Base-by-base conservation (phyloP, 192 early-diverging fungal species). In the Bifiguratus adelaidae region DNA sequence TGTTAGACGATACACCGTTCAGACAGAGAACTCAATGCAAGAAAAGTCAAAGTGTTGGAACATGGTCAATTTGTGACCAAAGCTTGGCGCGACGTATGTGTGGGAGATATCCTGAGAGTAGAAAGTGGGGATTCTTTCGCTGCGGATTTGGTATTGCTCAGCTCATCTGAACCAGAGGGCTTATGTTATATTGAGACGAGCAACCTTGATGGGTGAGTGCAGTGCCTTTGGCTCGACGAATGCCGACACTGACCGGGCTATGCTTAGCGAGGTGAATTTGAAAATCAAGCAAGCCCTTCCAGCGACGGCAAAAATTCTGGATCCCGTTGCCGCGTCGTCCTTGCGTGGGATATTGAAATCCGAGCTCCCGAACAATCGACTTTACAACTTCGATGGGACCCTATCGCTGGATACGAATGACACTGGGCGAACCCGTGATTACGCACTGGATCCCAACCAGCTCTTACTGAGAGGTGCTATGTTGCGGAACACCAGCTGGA, bases 181-280 rank as follows among this genome's bases (percentile, higher is more conserved):
- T 72, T 96, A 63, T 91, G 88, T 61, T 98, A 98, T 53, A 92
- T 98, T 47, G 95, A 98, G 64, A 98, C 95, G 50, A 90, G 87
- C 54, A 96, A 96, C 63, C 70, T 98, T 41, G 95, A 98, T 58
- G 95, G 86, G 83, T 86, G 65, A 65, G 48, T 56, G 22, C 4
- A 29, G 25, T 41, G 3, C 1, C 24, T 28, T 25, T 30, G 3
- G 16, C n/a, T 18, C 5, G 11, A 15, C 3, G 16, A 1, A 5
- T 28, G 19, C 18, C 4, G 19, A 7, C n/a, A 7, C 21, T 30
- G 20, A 7, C 32, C 18, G 23, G 12, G 9, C 18, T 9, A 16
- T 30, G 30, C 41, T 28, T 49, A 84, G 95, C 42, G 95, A 98
- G 65, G 93, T 91, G 15, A 98, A 98, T 61, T 69, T 98, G 34